Percentiles rank a stretch among this genome's conserved stretches.
These are phyloP conservation scores for Luzula sylvatica DNA, from an alignment of 176 grass and related monocot species.

Conservation along the genomic window DNA sequence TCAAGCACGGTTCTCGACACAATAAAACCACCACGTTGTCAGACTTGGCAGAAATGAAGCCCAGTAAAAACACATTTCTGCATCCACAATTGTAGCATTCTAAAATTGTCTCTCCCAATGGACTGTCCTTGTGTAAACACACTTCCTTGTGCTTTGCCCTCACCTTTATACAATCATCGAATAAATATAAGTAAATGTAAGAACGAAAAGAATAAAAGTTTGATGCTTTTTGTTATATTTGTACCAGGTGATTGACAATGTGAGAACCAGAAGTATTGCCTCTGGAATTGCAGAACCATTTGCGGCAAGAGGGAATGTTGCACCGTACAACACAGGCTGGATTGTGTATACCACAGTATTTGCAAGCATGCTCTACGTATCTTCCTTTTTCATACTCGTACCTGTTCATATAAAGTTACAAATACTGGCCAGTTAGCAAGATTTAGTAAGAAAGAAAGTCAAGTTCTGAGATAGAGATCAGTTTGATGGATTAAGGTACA, in stretches of 20 bases:
- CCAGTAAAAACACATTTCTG: slow-evolving; percentile 96
- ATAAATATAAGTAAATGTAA: neutral
- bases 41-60: slow-evolving; percentile 95
- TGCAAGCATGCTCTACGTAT: slow-evolving; percentile 90
- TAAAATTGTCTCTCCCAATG: slow-evolving; percentile 93
- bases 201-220: too few relatives aligned
- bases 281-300: slow-evolving; percentile 99
- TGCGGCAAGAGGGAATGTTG: slow-evolving; percentile 87
- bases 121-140: slow-evolving; percentile 95
- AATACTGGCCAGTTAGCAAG: too few relatives aligned
- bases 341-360: slow-evolving; percentile 92
- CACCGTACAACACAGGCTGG: slow-evolving; percentile 84
- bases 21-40: slow-evolving; percentile 95
- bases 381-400: slow-evolving; percentile 85
- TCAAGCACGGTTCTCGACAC: slow-evolving; percentile 98
- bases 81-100: slow-evolving; percentile 99
- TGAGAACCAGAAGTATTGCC: slow-evolving; percentile 97
- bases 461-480: too few relatives aligned
- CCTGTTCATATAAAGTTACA: slow-evolving; percentile 23
- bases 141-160: slow-evolving; percentile 98
- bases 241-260: slow-evolving; percentile 94
- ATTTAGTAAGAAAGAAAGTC: too few relatives aligned
- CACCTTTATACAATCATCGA: slow-evolving; percentile 38
- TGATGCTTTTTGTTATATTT: neutral
- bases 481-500: too few relatives aligned